phyloP scores from a whole-genome alignment of 208 protist genomes.

The Leptomonas pyrrhocoris region DNA sequence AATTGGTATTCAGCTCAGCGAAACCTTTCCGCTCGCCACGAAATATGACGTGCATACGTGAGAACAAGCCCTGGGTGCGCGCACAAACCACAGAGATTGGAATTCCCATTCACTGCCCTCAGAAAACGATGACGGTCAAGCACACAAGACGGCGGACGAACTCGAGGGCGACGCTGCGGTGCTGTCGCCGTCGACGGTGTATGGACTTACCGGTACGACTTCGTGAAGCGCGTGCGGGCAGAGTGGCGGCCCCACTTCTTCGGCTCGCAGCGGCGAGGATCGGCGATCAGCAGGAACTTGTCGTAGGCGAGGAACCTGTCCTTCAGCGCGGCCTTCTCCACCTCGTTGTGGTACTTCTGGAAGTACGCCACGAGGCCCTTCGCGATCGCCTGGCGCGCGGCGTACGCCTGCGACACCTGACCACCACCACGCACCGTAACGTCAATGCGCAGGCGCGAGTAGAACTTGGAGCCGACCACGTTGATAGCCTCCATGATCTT shows the following conservation, averaged over 20 bases:
- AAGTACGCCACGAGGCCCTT: constrained; percentile 99
- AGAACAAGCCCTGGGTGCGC: not conserved
- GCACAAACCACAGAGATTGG: not conserved
- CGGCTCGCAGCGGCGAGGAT: constrained; percentile 99
- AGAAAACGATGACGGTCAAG: not conserved
- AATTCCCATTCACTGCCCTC: not conserved
- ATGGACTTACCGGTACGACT: constrained; percentile 98
- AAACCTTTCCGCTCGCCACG: too few relatives aligned
- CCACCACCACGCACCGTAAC: constrained; percentile 98
- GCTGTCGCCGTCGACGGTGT: not conserved
- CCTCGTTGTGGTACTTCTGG: constrained; percentile 98
- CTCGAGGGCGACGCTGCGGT: too few relatives aligned
- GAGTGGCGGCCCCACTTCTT: constrained; percentile 99
- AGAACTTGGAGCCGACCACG: constrained; percentile 95
- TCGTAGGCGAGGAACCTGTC: constrained; percentile 97
- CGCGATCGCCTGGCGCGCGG: constrained; percentile 99
- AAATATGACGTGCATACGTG: too few relatives aligned
- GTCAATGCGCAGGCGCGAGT: constrained; percentile 97
- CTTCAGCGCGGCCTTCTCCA: constrained; percentile 98
- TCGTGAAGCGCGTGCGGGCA: constrained; percentile 99
- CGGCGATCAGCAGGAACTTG: constrained; percentile 99
- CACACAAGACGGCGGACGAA: not conserved
- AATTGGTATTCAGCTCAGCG: too few relatives aligned
- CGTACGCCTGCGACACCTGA: constrained; percentile 98
- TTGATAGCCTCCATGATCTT: constrained; percentile 99